Evolutionary conservation across 83 land plant genomes (phyloP).

Genomic region (Thuja plicata): DNA sequence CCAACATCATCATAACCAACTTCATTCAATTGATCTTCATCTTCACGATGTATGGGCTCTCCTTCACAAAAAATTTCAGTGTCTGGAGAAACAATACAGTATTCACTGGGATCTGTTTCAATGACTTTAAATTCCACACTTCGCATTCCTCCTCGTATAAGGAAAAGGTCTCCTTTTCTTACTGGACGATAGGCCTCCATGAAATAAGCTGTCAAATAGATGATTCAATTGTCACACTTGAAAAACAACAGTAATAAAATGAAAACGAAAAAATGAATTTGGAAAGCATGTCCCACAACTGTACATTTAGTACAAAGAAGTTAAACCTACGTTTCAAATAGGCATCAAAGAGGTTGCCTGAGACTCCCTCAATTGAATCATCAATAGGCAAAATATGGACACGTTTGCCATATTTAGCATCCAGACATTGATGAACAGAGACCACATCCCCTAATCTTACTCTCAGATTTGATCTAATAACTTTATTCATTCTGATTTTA

Average conservation of each 20-base stretch:
- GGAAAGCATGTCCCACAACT: no score
- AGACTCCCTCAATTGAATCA: conserved; percentile 52
- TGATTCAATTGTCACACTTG: no score
- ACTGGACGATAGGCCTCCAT: conserved; percentile 38
- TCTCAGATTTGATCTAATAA: conserved; percentile 38
- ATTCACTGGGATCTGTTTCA: conserved; percentile 48
- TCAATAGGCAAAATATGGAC: conserved; percentile 50
- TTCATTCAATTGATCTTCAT: conserved; percentile 65
- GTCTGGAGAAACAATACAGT: conserved; percentile 46
- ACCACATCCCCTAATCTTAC: conserved; percentile 44
- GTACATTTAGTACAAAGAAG: no score
- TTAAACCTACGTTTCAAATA: conserved; percentile 29
- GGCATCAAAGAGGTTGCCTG: conserved; percentile 47
- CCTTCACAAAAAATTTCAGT: conserved; percentile 65
- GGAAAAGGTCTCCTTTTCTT: conserved; percentile 29
- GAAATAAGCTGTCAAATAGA: conserved; percentile 20
- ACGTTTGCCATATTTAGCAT: conserved; percentile 39
- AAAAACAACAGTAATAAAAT: no score
- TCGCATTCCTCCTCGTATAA: conserved; percentile 43
- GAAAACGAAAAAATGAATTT: no score
- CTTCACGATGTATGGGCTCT: conserved; percentile 60
- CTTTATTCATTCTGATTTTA: conserved; percentile 46
- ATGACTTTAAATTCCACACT: conserved; percentile 42
- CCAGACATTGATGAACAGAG: conserved; percentile 40
- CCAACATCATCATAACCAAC: conserved; percentile 78